These are phyloP conservation scores for Penicillium macrosclerotiorum DNA, from an alignment of 495 filamentous ascomycete species.

Conservation along the genomic window DNA sequence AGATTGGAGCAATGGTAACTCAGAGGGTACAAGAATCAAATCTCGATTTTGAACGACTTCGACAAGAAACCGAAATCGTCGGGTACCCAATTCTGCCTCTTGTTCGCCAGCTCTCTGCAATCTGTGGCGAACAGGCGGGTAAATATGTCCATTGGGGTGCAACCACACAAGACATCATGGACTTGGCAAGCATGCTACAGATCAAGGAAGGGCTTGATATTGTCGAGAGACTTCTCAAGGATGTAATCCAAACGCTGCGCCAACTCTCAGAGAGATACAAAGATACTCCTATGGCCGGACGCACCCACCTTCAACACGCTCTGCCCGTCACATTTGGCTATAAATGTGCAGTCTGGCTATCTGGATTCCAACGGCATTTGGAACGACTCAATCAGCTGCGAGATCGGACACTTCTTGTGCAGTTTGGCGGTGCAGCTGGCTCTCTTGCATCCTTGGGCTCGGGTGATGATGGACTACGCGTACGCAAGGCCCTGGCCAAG, in stretches of 20 bases:
- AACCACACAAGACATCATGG: constrained; percentile 57
- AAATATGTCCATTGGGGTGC: constrained; percentile 57
- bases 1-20: constrained; percentile 41
- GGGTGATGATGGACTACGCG: constrained; percentile 33
- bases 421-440: constrained; percentile 50
- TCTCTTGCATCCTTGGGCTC: constrained; percentile 42
- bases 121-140: constrained; percentile 40
- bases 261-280: constrained; percentile 37
- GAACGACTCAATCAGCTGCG: constrained; percentile 38
- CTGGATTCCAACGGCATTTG: constrained; percentile 42
- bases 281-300: constrained; percentile 51
- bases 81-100: constrained; percentile 53
- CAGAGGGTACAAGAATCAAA: constrained; percentile 24
- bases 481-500: constrained; percentile 38
- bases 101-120: constrained; percentile 41
- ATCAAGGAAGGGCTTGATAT: constrained; percentile 45
- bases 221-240: constrained; percentile 36
- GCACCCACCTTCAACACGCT: constrained; percentile 53
- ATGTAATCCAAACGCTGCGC: constrained; percentile 34
- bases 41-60: constrained; percentile 41
- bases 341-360: constrained; percentile 47
- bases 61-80: constrained; percentile 50
- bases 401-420: constrained; percentile 37
- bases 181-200: constrained; percentile 48
- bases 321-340: constrained; percentile 50